Base-by-base conservation (phyloP, 768 basidiomycete species). In the Dioszegia aurantiaca region DNA sequence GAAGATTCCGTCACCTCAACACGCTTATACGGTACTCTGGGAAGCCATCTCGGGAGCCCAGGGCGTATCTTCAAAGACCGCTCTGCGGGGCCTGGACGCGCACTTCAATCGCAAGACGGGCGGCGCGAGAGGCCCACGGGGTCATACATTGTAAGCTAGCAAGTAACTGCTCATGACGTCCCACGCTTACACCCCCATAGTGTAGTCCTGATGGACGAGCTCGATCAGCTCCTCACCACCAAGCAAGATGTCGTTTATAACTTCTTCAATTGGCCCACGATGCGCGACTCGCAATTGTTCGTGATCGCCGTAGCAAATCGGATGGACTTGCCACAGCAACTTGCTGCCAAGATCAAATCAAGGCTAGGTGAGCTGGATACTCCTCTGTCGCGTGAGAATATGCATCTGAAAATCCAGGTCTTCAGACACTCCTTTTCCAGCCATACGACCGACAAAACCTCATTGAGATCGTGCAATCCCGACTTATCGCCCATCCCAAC, bases 161-260 rank as follows among this genome's bases (percentile, higher is more conserved):
- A 44, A 1, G 8, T 30, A 9, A 24, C 44, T 12, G 23, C 26
- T 10, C 23, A 4, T 12, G 9, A 21, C 12, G 2, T 33, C 16
- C 16, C 16, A 9, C 28, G 42, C 48, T 55, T 55, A 60, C 52
- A n/a, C 5, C 23, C 19, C 14, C n/a, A 6, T 63, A 97, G 92
- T 57, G 88, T 98, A 4, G 92, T 98, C 4, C 80, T 99, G 16
- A 98, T 99, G 90, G 94, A 99, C 74, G 95, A 99, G 77, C 82
- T 99, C 4, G 95, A 99, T 77, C 95, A 98, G 75, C 82, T 99
- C 27, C 85, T 98, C 66, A 98, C 94, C 0, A 81, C 87, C 17
- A 95, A 95, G 73, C 94, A 99, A 75, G 94, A 99, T 58, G 94
- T 99, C 10, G 88, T 99, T 21, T 99, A 99, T 78, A 97, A 97